Evolutionary conservation across 805 yeast genomes (phyloP).

Genomic region (Metschnikowia bowlesiae): DNA sequence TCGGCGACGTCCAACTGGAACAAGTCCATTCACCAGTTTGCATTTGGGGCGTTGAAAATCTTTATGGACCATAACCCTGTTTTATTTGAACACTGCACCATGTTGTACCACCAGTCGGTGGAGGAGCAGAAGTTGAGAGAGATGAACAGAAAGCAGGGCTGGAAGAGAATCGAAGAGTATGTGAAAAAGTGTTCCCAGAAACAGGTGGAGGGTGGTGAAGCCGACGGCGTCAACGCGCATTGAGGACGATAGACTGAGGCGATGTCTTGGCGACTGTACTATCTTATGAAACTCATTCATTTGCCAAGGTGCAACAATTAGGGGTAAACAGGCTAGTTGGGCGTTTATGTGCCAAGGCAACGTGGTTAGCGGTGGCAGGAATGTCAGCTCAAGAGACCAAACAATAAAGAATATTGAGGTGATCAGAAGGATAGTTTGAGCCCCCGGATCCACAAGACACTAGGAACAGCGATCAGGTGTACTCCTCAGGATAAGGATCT

Average conservation of each 20-base stretch:
- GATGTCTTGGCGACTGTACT: no score
- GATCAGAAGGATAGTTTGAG: no score
- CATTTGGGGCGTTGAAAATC: conserved; percentile 84
- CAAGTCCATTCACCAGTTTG: conserved; percentile 84
- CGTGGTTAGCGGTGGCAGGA: no score
- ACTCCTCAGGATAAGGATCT: no score
- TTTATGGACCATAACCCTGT: conserved; percentile 91
- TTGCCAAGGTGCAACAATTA: no score
- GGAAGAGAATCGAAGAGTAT: conserved; percentile 64
- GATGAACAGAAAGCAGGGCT: conserved; percentile 58
- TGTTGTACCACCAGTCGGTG: conserved; percentile 73
- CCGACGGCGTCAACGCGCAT: neutral
- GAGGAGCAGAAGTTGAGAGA: conserved; percentile 68
- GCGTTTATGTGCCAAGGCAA: no score
- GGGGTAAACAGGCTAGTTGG: no score
- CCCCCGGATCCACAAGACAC: no score
- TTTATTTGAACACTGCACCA: conserved; percentile 88
- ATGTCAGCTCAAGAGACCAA: no score
- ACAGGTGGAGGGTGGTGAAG: neutral
- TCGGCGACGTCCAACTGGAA: conserved; percentile 76
- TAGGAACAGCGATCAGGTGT: no score
- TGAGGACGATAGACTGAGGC: neutral
- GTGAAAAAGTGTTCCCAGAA: conserved; percentile 31
- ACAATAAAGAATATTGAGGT: no score
- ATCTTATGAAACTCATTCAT: no score